Conservation (phyloP, 257 asterid genomes). For the Gentiana macrophylla region DNA sequence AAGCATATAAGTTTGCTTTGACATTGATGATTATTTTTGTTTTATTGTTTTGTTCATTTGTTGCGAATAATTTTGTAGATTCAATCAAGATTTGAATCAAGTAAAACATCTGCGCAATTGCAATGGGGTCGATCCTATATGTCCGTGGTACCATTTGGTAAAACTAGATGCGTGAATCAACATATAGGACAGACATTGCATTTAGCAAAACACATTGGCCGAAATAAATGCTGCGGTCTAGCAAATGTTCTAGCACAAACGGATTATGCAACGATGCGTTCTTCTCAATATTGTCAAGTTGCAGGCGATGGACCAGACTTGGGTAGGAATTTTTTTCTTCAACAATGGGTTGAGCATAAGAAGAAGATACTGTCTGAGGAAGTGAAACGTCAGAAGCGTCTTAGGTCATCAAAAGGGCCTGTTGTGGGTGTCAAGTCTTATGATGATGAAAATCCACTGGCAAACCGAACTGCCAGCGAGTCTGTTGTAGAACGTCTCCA, state of each 20-base stretch:
- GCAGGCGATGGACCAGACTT: conserved; percentile 37
- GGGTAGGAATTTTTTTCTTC: conserved; percentile 64
- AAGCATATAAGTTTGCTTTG: too few species aligned
- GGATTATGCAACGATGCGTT: conserved; percentile 14
- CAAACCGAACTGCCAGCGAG: conserved; percentile 70
- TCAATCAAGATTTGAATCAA: too few species aligned
- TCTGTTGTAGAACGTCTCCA: conserved; percentile 58
- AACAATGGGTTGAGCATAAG: conserved; percentile 62
- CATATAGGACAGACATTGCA: too few species aligned
- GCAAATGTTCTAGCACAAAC: conserved; percentile 16
- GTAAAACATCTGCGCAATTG: too few species aligned
- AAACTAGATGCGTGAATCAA: too few species aligned
- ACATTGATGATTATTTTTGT: too few species aligned
- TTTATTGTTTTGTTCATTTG: too few species aligned
- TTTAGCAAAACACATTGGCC: too few species aligned
- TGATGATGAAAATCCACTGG: conserved; percentile 29
- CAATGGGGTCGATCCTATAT: too few species aligned
- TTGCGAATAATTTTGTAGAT: too few species aligned
- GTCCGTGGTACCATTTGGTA: too few species aligned
- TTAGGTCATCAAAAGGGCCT: conserved; percentile 21
- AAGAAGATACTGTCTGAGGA: conserved; percentile 26
- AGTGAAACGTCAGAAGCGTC: conserved; percentile 24
- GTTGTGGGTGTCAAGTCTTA: conserved; percentile 21
- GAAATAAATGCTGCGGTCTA: too few species aligned
- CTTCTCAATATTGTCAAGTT: conserved; percentile 29